Evolutionary conservation across 352 stramenopile genomes (phyloP).

Genomic region (Aphanomyces cochlioides): DNA sequence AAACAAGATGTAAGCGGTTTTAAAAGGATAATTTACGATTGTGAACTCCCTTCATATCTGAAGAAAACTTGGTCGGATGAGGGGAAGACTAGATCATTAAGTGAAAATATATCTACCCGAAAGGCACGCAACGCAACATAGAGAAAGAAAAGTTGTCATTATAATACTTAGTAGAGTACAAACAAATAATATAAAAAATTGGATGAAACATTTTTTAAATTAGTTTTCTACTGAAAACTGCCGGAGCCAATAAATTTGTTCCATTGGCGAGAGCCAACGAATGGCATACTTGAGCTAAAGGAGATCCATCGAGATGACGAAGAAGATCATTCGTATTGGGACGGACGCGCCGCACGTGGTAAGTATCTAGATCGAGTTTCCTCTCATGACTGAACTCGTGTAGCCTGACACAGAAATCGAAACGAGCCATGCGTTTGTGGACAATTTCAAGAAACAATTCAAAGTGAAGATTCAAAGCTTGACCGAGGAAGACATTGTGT

Average conservation of each 20-base stretch:
- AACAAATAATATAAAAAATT: slow-evolving; percentile 36
- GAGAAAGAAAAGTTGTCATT: no score
- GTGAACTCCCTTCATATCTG: no score
- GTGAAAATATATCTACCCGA: no score
- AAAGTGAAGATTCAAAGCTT: slow-evolving; percentile 83
- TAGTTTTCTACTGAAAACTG: no score
- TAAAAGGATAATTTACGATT: no score
- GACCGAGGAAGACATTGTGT: slow-evolving; percentile 86
- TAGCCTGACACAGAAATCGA: slow-evolving; percentile 73
- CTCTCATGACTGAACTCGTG: background rate
- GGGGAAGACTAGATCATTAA: no score
- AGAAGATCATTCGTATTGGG: slow-evolving; percentile 78
- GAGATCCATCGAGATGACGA: slow-evolving; percentile 36
- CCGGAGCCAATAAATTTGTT: slow-evolving; percentile 17
- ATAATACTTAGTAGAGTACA: no score
- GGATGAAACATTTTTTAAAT: slow-evolving; percentile 11
- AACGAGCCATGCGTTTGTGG: slow-evolving; percentile 70
- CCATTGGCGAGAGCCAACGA: slow-evolving; percentile 23
- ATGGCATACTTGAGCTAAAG: background rate
- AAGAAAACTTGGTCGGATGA: no score
- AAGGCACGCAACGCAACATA: no score
- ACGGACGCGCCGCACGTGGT: slow-evolving; percentile 76
- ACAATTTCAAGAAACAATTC: slow-evolving; percentile 78
- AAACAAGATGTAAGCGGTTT: no score
- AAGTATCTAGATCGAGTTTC: slow-evolving; percentile 15